A percentile compares a stretch with the other conserved stretches of the same genome.
Evolutionary conservation across 2,329 filamentous ascomycete species (phyloP).

Genomic region (Phaeosphaeria sp.): DNA sequence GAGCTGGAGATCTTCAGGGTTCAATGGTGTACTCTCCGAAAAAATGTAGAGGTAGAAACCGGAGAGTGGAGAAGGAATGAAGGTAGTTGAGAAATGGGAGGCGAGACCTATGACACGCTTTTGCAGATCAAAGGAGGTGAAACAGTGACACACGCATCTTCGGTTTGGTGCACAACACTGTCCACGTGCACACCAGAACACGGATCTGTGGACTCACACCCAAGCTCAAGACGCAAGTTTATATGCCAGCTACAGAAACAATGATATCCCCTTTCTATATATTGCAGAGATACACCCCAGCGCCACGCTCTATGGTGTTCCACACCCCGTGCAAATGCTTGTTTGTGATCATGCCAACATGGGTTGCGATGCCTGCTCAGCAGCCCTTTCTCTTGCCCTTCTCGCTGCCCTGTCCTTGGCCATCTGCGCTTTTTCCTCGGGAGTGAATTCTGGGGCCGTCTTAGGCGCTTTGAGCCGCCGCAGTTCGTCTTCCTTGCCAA

Average conservation of each 20-base stretch:
- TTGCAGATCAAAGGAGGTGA: conserved; percentile 2
- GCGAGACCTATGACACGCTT: conserved; percentile 8
- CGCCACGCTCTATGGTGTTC: conserved; percentile 45
- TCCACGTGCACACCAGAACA: conserved; percentile 26
- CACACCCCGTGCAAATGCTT: conserved; percentile 11
- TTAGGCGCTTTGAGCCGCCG: conserved; percentile 52
- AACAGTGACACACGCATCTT: neutral
- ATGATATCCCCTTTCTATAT: neutral
- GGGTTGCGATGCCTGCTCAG: conserved; percentile 42
- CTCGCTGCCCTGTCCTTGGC: conserved; percentile 42
- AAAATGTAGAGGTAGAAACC: neutral
- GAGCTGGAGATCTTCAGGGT: conserved; percentile 6
- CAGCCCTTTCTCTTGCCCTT: conserved; percentile 41
- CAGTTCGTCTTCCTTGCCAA: too few relatives aligned
- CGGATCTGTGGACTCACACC: neutral
- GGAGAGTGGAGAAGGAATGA: neutral
- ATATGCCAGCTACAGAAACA: neutral
- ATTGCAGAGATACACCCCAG: conserved; percentile 25
- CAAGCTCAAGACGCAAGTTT: neutral
- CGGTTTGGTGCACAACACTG: neutral
- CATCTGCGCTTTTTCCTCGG: conserved; percentile 36
- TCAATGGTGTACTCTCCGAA: neutral
- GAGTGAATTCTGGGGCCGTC: conserved; percentile 37
- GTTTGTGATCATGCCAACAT: conserved; percentile 41
- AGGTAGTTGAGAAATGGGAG: neutral